These are phyloP conservation scores for Prinsepia uniflora DNA, from an alignment of 306 rosid genomes.

Conservation along the genomic window DNA sequence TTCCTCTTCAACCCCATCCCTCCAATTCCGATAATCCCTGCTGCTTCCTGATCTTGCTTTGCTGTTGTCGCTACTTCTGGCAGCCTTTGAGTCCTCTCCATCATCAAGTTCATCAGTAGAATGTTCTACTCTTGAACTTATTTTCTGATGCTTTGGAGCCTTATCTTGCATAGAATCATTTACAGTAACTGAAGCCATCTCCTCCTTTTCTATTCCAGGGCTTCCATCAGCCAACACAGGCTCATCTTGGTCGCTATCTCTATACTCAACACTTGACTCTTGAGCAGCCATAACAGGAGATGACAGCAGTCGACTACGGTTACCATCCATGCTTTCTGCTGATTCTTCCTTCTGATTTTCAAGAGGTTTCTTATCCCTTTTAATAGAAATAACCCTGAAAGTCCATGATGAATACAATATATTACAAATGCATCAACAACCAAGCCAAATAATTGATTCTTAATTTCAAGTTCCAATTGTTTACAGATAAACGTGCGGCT, in stretches of 20 bases:
- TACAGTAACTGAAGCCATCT: conserved; percentile 25
- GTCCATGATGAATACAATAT: no score
- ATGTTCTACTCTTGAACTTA: conserved; percentile 55
- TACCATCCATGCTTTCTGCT: conserved; percentile 64
- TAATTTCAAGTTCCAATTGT: no score
- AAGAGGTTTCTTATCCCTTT: conserved; percentile 31
- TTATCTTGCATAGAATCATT: conserved; percentile 41
- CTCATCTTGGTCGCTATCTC: conserved; percentile 57
- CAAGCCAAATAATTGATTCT: not conserved
- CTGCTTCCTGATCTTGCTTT: conserved; percentile 93
- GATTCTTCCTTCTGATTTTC: conserved; percentile 61
- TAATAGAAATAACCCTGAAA: not conserved
- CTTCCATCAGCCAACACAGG: conserved; percentile 51
- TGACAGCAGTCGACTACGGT: conserved; percentile 37
- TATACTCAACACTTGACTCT: conserved; percentile 58
- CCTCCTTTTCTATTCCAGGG: conserved; percentile 57
- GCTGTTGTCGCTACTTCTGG: conserved; percentile 96
- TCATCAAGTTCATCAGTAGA: conserved; percentile 53
- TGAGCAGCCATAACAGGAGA: conserved; percentile 54
- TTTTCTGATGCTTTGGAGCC: conserved; percentile 39
- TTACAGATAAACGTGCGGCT: no score
- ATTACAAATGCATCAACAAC: conserved; percentile 3
- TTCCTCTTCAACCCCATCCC: conserved; percentile 85
- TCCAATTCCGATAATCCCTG: conserved; percentile 66
- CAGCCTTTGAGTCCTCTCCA: conserved; percentile 77